Evolutionary conservation across 2,329 filamentous ascomycete genomes (phyloP).

Genomic region (Verticillium alfalfae): DNA sequence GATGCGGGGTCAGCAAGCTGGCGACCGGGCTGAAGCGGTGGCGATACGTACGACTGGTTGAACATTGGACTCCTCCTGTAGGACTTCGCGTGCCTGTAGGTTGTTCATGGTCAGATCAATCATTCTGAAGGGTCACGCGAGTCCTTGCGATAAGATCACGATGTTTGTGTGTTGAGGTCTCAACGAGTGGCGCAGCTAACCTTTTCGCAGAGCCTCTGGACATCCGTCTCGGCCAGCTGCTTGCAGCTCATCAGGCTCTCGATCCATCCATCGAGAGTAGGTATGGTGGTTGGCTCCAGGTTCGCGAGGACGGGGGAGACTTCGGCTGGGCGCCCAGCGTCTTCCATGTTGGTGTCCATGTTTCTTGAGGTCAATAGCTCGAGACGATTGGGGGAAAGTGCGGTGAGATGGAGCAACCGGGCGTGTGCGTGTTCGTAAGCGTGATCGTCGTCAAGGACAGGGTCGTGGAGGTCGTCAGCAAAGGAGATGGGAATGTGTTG

Average conservation of each 20-base stretch:
- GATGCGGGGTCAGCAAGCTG: slow-evolving; percentile 20
- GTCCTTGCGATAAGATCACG: slow-evolving; percentile 5
- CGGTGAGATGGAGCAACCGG: background rate
- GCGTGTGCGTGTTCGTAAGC: background rate
- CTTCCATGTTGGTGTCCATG: slow-evolving; percentile 99
- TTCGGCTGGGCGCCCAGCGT: slow-evolving; percentile 81
- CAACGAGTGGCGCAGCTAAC: slow-evolving; percentile 42
- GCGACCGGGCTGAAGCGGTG: slow-evolving; percentile 6
- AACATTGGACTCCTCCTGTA: slow-evolving; percentile 97
- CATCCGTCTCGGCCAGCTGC: slow-evolving; percentile 89
- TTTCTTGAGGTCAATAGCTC: slow-evolving; percentile 1
- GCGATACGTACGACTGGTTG: slow-evolving; percentile 79
- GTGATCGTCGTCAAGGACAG: background rate
- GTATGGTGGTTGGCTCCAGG: slow-evolving; percentile 79
- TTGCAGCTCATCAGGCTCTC: slow-evolving; percentile 98
- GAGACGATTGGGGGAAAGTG: background rate
- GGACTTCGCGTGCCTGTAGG: slow-evolving; percentile 79
- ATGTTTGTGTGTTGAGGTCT: background rate
- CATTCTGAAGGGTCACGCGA: slow-evolving; percentile 21
- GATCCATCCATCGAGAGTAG: slow-evolving; percentile 96
- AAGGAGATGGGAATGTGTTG: background rate
- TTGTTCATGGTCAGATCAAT: slow-evolving; percentile 22
- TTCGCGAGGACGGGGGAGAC: slow-evolving; percentile 59
- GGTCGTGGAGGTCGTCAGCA: background rate
- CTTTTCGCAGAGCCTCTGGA: slow-evolving; percentile 97